Base-by-base conservation (phyloP, 148 eudicot genomes). In the Cornus kousa region DNA sequence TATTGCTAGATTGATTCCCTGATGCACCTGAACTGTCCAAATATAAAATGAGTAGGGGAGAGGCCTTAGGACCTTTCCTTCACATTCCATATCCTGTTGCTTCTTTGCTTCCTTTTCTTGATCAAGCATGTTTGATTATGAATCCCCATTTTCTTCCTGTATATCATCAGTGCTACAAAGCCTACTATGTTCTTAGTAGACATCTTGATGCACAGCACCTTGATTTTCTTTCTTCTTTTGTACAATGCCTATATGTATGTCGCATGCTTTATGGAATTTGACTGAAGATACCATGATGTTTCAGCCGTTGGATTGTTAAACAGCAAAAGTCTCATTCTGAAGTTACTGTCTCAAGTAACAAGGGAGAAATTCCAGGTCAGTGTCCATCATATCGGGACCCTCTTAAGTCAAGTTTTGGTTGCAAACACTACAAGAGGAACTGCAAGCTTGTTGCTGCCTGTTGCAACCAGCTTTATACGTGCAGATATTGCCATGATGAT, bases 401-500 rank as follows among this genome's bases (percentile, higher is more conserved):
- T 46, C 88, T 62, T 53, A 83, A 85, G 71, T 86, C 84, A 71
- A 72, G 70, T 65, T 91, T 90, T 79, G 99, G 99, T 43, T 95
- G 99, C 85, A 82, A 85, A 78, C 99, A 95, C 85, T 95, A 95
- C 90, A 91, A 93, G 82, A 91, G 93, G 84, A 95, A 91, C 82
- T 95, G 99, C 59, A 95, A 95, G 85, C 88, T 95, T 78, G 81
- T 93, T 66, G 85, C 97, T 78, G 82, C 93, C 70, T 95, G 99
- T 80, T 95, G 99, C 85, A 86, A 91, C 83, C 85, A 71, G 82
- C 79, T 95, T 39, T 90, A 82, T 81, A 86, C 99, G 12, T 95
- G 99, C 86, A 88, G 92, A 76, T 91, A 82, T 37, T 95, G 99
- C 83, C 99, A 95, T 85, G 99, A 95, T 77, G 97, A 95, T 65